Evolutionary conservation across 2,329 filamentous ascomycete species (phyloP).

Genomic region (Eutypa lata): DNA sequence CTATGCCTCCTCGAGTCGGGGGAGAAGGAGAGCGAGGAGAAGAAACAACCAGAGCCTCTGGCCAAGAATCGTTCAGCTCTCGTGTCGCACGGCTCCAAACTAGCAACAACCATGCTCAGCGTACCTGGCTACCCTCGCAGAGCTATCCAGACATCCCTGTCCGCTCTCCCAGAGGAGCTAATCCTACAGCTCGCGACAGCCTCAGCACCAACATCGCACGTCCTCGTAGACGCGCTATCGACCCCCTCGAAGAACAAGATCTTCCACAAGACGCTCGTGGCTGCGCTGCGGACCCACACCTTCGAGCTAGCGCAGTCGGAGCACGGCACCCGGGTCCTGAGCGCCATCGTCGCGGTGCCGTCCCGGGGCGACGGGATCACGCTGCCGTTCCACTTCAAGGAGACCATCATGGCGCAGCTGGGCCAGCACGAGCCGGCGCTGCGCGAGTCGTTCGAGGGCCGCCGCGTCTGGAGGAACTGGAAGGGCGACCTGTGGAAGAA

Average conservation of each 20-base stretch:
- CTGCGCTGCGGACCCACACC: slow-evolving; percentile 42
- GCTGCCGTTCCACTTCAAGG: slow-evolving; percentile 57
- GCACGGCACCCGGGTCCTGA: slow-evolving; percentile 50
- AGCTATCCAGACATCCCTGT: slow-evolving; percentile 70
- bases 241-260: slow-evolving; percentile 45
- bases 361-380: slow-evolving; percentile 45
- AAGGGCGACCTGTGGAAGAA: slow-evolving; percentile 57
- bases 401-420: slow-evolving; percentile 49
- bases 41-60: slow-evolving; percentile 34
- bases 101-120: slow-evolving; percentile 75
- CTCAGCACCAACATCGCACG: slow-evolving; percentile 45
- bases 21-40: slow-evolving; percentile 25
- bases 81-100: slow-evolving; percentile 70
- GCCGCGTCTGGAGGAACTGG: slow-evolving; percentile 57
- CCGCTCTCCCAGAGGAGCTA: slow-evolving; percentile 53
- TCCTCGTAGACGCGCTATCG: slow-evolving; percentile 49
- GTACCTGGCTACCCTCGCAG: slow-evolving; percentile 67
- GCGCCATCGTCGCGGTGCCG: slow-evolving; percentile 46
- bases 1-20: slow-evolving; percentile 44
- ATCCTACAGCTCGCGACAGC: slow-evolving; percentile 63
- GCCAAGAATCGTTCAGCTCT: slow-evolving; percentile 56
- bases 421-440: slow-evolving; percentile 46
- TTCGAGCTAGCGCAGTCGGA: slow-evolving; percentile 47
- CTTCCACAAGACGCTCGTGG: slow-evolving; percentile 55
- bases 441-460: slow-evolving; percentile 51